Base-by-base conservation (phyloP, 129 eudicot genomes). In the Escallonia herrerae region DNA sequence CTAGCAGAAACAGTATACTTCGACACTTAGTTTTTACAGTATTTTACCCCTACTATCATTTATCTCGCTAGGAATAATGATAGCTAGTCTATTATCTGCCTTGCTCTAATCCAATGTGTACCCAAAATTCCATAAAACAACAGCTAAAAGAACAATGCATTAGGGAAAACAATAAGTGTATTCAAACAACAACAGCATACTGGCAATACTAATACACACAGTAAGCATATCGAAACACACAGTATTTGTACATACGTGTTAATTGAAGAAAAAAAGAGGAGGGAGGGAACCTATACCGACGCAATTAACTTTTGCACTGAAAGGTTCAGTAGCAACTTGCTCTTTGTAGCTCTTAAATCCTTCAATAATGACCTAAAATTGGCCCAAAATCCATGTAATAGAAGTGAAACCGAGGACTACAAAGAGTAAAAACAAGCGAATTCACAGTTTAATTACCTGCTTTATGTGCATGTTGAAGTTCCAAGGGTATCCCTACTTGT, bases 341-440 rank as follows among this genome's bases (percentile, higher is more conserved):
- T 94, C 99, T 70, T 78, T 86, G 62, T 86, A 94, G 73, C 97
- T 89, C 87, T 89, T 94, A 77, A 89, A 94, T 41, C 99, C 99
- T 86, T 94, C 97, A 57, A 94, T 94, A 39, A 94, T 75, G 70
- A 89, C 86, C 99, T 88, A 59, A 37, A 77, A 43, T 38, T 45
- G 7, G 42, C 58, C 51, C 65, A 60, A 40, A 76, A 70, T 54
- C 50, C 74, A 73, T 44, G 51, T 41, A 22, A 65, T 42, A 56
- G 67, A 38, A 53, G 45, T 64, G 10, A 33, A 7, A 15, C 3
- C 37, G 22, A 40, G 60, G n/a, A 67, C 10, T 49, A 65, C 43
- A 54, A 63, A 7, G 56, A 73, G 13, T 58, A 54, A 15, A 55
- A 43, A 65, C 39, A 22, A 39, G 13, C 2, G 22, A 69, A 14